These are phyloP conservation scores for Metschnikowia cubensis DNA, from an alignment of 805 yeast species.

Conservation along the genomic window DNA sequence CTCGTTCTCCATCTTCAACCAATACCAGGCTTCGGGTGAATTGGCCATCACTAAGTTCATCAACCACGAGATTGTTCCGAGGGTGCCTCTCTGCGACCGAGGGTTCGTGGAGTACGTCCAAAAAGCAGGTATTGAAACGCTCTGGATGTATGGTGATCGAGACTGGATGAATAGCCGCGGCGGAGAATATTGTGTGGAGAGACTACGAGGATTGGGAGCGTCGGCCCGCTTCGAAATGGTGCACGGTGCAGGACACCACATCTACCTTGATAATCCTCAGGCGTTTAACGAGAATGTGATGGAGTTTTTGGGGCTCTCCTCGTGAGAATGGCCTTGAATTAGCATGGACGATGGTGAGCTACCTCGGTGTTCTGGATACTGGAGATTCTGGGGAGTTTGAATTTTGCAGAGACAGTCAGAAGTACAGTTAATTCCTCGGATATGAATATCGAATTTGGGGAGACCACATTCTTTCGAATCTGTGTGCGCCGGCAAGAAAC, in stretches of 20 bases:
- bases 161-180: constrained; percentile 44
- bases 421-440: too few relatives aligned
- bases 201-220: constrained; percentile 18
- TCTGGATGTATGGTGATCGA: constrained; percentile 40
- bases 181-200: constrained; percentile 30
- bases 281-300: constrained; percentile 25
- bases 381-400: too few relatives aligned
- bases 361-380: too few relatives aligned
- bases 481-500: too few relatives aligned
- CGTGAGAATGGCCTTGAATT: neutral
- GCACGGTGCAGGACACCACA: constrained; percentile 40
- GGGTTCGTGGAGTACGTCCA: constrained; percentile 30
- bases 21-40: constrained; percentile 42
- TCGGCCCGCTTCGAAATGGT: constrained; percentile 21
- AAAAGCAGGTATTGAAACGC: constrained; percentile 20
- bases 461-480: too few relatives aligned
- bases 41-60: constrained; percentile 40
- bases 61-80: constrained; percentile 37
- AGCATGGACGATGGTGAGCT: neutral
- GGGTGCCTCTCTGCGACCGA: constrained; percentile 38
- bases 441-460: too few relatives aligned
- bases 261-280: constrained; percentile 38
- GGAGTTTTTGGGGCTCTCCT: constrained; percentile 20
- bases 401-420: too few relatives aligned
- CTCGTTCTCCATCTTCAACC: constrained; percentile 40